Conservation (phyloP, 805 yeast species). For the Saturnispora saitoi region DNA sequence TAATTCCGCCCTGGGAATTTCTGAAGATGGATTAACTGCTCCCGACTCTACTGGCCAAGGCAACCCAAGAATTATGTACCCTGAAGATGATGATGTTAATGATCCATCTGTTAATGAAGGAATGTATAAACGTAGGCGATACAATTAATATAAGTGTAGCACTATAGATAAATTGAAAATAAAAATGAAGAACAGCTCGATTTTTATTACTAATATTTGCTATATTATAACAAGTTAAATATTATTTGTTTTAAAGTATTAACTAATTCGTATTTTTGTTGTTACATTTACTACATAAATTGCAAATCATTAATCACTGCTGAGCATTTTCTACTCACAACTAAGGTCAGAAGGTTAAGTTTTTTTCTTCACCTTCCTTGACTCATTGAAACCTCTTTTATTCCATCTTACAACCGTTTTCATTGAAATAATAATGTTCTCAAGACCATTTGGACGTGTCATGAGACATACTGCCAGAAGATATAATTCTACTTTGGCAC, state of each 20-base stretch:
- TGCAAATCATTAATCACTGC: background rate
- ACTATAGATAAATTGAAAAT: background rate
- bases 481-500: constrained; percentile 50
- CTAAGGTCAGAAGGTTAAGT: no score
- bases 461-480: constrained; percentile 21
- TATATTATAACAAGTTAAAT: no score
- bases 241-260: no score
- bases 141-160: background rate
- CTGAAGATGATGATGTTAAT: background rate
- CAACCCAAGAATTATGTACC: background rate
- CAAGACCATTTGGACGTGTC: constrained; percentile 1
- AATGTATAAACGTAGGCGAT: constrained; percentile 3
- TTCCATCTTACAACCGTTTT: no score
- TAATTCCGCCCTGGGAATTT: background rate
- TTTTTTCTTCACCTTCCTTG: no score
- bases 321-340: background rate
- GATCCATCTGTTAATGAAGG: background rate
- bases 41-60: background rate
- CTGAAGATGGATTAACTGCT: background rate
- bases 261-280: no score
- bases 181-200: background rate
- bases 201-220: background rate
- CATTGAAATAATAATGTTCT: constrained; percentile 1
- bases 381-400: no score
- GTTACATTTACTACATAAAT: no score